Evolutionary conservation across 1,284 basidiomycete genomes (phyloP).

Genomic region (Cutaneotrichosporon mucoides): DNA sequence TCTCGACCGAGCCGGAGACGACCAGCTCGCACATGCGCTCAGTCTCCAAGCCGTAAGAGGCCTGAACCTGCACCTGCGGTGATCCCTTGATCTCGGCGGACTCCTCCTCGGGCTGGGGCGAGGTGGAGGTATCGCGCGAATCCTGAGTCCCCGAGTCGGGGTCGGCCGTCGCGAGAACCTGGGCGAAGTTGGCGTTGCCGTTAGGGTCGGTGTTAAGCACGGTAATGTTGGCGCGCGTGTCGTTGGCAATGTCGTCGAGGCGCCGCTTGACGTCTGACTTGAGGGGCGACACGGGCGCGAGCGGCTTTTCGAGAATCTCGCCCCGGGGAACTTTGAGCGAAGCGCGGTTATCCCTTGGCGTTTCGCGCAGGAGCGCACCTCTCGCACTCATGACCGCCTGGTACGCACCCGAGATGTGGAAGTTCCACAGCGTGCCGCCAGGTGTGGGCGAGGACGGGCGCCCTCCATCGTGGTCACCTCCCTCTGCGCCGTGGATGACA

Average conservation of each 20-base stretch:
- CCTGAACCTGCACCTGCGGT: constrained; percentile 10
- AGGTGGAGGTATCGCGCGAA: constrained; percentile 1
- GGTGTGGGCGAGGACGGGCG: background rate
- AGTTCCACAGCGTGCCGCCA: constrained; percentile 60
- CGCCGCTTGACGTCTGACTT: constrained; percentile 81
- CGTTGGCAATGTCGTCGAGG: constrained; percentile 86
- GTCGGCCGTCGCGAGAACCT: constrained; percentile 34
- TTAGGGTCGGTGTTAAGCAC: constrained; percentile 54
- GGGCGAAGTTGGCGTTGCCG: constrained; percentile 18
- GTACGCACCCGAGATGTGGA: constrained; percentile 84
- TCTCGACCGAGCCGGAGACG: constrained; percentile 77
- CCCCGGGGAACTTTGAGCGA: constrained; percentile 85
- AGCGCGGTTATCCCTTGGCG: constrained; percentile 78
- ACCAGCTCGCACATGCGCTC: constrained; percentile 90
- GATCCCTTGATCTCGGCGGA: constrained; percentile 7
- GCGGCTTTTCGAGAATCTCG: constrained; percentile 82
- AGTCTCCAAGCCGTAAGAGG: constrained; percentile 71
- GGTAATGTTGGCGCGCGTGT: constrained; percentile 81
- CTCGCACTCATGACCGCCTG: constrained; percentile 88
- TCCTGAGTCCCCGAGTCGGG: constrained; percentile 16
- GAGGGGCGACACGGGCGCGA: constrained; percentile 62
- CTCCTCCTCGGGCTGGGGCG: constrained; percentile 6
- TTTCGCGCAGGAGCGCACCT: constrained; percentile 82
- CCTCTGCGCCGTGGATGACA: background rate
- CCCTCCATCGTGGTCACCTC: constrained; percentile 2